Base-by-base conservation (phyloP, 2,329 filamentous ascomycete genomes). In the Fusarium camptoceras region DNA sequence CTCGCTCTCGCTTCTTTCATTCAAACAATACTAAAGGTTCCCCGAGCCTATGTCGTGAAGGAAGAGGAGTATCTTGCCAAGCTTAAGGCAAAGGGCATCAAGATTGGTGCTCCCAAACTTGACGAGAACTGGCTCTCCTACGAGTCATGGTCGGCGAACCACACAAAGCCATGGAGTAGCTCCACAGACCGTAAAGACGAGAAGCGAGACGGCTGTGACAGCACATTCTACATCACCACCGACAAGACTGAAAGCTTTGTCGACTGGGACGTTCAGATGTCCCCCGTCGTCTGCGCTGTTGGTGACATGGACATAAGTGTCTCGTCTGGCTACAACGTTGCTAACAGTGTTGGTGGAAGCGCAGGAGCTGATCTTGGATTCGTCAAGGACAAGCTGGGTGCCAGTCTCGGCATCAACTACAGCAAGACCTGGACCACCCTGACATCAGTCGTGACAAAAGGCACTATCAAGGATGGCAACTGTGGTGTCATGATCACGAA, bases 251-350 rank as follows among this genome's bases (percentile, higher is more conserved):
- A 39, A 24, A 39, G 18, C 22, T 51, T 51, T 39, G 48, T 51
- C 18, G 48, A 51, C 3, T 51, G 48, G 48, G 48, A 51, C 18
- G 48, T 51, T 12, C 48, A 51, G 30, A 51, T 51, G 48, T 51
- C 48, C 22, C 48, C 48, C 18, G 48, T 51, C 6, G 48, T 20
- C 7, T 51, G 48, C 6, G 48, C 48, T 12, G 6, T 20, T 2
- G 48, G 31, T 4, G 48, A 51, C 18, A 51, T 51, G 48, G 48
- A 51, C 8, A 51, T 51, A 8, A 51, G 48, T 6, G 48, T 51
- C 48, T 51, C 48, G 2, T 51, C 48, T 6, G 48, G 48, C 24
- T 51, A 27, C 48, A 51, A 12, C 14, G 14, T 39, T 39, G 18
- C 48, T 34, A 51, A 51, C 22, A 18, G 22, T 3, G 48, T 51